phyloP scores from a whole-genome alignment of 345 rosid genomes.

The Geranium brycei region DNA sequence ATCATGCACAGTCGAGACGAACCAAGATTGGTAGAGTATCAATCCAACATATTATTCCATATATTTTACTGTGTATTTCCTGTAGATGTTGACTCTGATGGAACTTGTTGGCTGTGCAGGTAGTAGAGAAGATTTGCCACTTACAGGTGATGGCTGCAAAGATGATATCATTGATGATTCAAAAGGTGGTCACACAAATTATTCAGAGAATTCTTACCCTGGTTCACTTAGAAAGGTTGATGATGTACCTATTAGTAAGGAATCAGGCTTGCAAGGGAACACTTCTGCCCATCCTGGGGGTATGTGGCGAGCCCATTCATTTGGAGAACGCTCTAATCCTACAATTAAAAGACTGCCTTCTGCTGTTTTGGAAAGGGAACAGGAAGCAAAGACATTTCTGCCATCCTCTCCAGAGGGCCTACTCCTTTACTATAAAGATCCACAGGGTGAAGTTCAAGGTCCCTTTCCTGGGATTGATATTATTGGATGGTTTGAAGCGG shows the following conservation, averaged over 20 bases:
- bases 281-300: constrained; percentile 28
- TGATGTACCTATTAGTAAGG: constrained; percentile 24
- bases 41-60: constrained; percentile 10
- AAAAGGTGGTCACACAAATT: constrained; percentile 22
- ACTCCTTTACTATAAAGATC: constrained; percentile 71
- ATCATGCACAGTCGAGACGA: constrained; percentile 42
- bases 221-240: constrained; percentile 32
- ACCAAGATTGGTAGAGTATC: constrained; percentile 43
- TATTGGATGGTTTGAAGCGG: constrained; percentile 96
- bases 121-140: constrained; percentile 48
- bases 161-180: constrained; percentile 28
- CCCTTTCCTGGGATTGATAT: constrained; percentile 87
- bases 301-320: constrained; percentile 40
- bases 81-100: constrained; percentile 7
- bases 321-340: constrained; percentile 37
- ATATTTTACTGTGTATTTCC: constrained; percentile 2
- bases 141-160: constrained; percentile 32
- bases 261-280: constrained; percentile 29
- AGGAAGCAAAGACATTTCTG: constrained; percentile 44
- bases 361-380: constrained; percentile 51
- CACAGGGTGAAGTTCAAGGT: constrained; percentile 89
- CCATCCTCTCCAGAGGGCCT: constrained; percentile 65
- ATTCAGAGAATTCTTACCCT: constrained; percentile 15
- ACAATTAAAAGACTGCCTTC: constrained; percentile 47
- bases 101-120: constrained; percentile 39